Conservation (phyloP, 805 yeast species). For the Wickerhamiella spandovensis region DNA sequence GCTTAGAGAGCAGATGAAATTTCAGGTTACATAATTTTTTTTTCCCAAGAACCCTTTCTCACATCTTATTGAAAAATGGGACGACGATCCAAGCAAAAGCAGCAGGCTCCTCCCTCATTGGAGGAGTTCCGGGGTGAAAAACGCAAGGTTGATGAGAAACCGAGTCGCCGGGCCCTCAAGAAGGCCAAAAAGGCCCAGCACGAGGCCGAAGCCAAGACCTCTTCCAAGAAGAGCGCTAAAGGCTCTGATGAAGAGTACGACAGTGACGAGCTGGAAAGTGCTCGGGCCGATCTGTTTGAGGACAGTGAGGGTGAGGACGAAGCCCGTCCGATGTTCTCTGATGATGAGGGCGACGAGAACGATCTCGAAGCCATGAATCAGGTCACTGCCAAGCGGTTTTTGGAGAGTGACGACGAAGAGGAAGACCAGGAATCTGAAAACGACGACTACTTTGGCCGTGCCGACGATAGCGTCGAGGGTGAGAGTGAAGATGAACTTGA, state of each 20-base stretch:
- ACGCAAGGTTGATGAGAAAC: conserved; percentile 10
- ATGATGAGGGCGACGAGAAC: conserved; percentile 54
- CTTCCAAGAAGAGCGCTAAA: conserved; percentile 28
- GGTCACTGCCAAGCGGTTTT: conserved; percentile 18
- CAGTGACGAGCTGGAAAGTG: conserved; percentile 47
- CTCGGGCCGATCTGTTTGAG: conserved; percentile 33
- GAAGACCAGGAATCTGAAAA: conserved; percentile 9
- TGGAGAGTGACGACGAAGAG: conserved; percentile 11
- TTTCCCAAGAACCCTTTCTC: background rate
- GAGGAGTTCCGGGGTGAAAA: conserved; percentile 54
- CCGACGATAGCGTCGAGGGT: conserved; percentile 4
- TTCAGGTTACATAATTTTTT: conserved; percentile 5
- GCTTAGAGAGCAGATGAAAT: background rate
- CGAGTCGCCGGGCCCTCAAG: conserved; percentile 21
- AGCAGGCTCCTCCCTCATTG: conserved; percentile 77
- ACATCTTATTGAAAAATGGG: conserved; percentile 43
- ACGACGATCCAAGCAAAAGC: conserved; percentile 84
- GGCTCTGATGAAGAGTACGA: conserved; percentile 40
- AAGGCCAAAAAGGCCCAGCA: conserved; percentile 18
- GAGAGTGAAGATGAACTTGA: conserved; percentile 16
- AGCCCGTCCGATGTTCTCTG: conserved; percentile 68
- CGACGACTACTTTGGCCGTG: conserved; percentile 13
- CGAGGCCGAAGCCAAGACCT: conserved; percentile 17
- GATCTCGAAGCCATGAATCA: conserved; percentile 25
- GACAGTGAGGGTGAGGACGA: conserved; percentile 45